phyloP scores from a whole-genome alignment of 176 grass and related monocot species.

The Zizania latifolia region DNA sequence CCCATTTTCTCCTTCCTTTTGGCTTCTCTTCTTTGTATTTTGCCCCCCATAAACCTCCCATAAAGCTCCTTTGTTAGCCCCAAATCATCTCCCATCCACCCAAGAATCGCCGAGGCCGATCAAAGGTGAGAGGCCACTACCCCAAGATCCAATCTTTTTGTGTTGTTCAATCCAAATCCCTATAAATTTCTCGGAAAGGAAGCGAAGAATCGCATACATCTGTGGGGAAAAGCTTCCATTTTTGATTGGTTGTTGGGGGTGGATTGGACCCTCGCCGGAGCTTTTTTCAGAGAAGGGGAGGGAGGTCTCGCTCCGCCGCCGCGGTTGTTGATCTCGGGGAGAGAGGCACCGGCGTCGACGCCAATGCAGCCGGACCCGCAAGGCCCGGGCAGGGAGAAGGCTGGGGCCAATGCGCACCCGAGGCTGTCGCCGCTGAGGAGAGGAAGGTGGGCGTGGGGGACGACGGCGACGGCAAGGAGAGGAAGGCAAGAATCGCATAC shows the following conservation, averaged over 20 bases:
- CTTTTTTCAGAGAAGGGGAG: slow-evolving; percentile 8
- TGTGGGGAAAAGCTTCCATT: slow-evolving; percentile 9
- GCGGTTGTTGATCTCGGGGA: slow-evolving; percentile 28
- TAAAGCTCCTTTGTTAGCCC: slow-evolving; percentile 18
- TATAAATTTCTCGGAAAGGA: background rate
- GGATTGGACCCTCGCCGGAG: background rate
- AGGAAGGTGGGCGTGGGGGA: no score
- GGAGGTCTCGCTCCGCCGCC: background rate
- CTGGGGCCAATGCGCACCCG: slow-evolving; percentile 15
- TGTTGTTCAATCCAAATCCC: slow-evolving; percentile 25
- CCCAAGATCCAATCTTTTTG: slow-evolving; percentile 31
- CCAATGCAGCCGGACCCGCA: slow-evolving; percentile 56
- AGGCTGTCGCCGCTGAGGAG: slow-evolving; percentile 34
- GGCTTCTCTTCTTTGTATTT: background rate
- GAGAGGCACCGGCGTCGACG: no score
- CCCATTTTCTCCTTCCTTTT: slow-evolving; percentile 12
- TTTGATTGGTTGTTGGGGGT: no score
- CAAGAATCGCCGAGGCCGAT: slow-evolving; percentile 6
- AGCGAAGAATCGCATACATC: background rate
- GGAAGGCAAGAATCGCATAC: background rate
- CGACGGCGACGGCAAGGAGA: no score
- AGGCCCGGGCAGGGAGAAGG: slow-evolving; percentile 35
- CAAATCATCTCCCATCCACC: slow-evolving; percentile 1
- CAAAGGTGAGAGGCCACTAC: background rate
- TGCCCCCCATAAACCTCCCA: slow-evolving; percentile 3